Evolutionary conservation across 225 moss, liverwort and hornwort genomes (phyloP).

Genomic region (Rhytidiadelphus loreus): DNA sequence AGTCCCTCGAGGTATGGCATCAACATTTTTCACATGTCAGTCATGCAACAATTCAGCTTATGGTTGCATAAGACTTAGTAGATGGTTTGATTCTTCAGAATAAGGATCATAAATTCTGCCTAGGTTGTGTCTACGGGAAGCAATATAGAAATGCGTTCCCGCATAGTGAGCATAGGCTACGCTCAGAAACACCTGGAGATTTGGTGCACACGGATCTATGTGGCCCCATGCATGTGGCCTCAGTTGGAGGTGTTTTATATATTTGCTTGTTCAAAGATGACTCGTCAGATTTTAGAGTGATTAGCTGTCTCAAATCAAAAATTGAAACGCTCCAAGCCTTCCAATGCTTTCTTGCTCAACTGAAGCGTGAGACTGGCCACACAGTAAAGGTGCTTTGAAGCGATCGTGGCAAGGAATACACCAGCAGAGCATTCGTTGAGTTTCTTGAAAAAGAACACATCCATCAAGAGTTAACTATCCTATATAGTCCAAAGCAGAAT

Average conservation of each 20-base stretch:
- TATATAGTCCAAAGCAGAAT: no score
- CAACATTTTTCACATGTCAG: no score
- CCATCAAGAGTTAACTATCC: no score
- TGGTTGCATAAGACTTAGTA: no score
- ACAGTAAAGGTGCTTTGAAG: not conserved
- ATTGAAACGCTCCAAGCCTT: not conserved
- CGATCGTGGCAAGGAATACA: not conserved
- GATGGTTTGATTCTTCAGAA: not conserved
- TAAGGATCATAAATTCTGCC: not conserved
- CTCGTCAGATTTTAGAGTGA: not conserved
- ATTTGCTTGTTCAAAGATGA: not conserved
- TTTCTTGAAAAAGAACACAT: no score
- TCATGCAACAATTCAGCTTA: no score
- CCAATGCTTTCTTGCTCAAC: not conserved
- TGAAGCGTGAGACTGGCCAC: not conserved
- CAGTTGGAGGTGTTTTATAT: not conserved
- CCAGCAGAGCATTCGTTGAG: not conserved
- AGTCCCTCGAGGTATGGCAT: no score
- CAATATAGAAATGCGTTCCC: not conserved
- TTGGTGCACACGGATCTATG: not conserved
- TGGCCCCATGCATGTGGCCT: not conserved
- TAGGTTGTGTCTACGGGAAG: not conserved
- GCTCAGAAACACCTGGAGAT: not conserved
- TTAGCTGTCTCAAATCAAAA: not conserved
- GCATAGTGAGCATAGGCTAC: not conserved